Evolutionary conservation across 352 stramenopile genomes (phyloP).

Genomic region (Albugo candida): DNA sequence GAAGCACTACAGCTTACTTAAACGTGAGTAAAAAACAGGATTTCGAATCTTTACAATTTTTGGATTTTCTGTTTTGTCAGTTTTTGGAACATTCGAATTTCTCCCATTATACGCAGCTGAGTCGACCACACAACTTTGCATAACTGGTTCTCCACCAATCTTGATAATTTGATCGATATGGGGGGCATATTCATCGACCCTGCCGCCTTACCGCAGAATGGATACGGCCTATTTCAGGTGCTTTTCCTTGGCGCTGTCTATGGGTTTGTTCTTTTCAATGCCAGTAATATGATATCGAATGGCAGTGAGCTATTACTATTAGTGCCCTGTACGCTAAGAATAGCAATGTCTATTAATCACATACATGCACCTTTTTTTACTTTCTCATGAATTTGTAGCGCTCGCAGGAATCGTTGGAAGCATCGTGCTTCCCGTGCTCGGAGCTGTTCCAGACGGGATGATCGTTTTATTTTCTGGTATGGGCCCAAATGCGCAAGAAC

Average conservation of each 20-base stretch:
- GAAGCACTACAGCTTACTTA: too few species aligned
- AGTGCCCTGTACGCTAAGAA: slow-evolving; percentile 49
- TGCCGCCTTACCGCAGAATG: slow-evolving; percentile 53
- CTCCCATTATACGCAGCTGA: too few species aligned
- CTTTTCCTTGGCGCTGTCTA: slow-evolving; percentile 91
- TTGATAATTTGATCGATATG: background rate
- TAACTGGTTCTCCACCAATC: too few species aligned
- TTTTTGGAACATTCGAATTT: too few species aligned
- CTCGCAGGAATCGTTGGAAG: slow-evolving; percentile 92
- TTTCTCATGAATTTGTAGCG: slow-evolving; percentile 5
- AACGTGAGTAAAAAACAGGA: too few species aligned
- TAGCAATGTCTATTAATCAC: background rate
- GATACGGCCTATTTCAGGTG: slow-evolving; percentile 75
- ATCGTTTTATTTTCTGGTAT: slow-evolving; percentile 96
- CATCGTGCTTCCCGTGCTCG: slow-evolving; percentile 91
- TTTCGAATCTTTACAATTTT: too few species aligned
- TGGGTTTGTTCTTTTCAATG: slow-evolving; percentile 92
- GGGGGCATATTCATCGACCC: slow-evolving; percentile 69
- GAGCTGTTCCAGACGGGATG: slow-evolving; percentile 91
- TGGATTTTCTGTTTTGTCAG: too few species aligned
- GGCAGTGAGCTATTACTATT: slow-evolving; percentile 95
- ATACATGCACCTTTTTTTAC: background rate
- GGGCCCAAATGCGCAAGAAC: slow-evolving; percentile 85
- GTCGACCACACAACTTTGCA: too few species aligned
- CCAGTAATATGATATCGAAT: slow-evolving; percentile 95